Percentiles rank a stretch among this genome's conserved stretches.
Conservation (phyloP, 176 grass and related monocot genomes). For the Carex kokanica region DNA sequence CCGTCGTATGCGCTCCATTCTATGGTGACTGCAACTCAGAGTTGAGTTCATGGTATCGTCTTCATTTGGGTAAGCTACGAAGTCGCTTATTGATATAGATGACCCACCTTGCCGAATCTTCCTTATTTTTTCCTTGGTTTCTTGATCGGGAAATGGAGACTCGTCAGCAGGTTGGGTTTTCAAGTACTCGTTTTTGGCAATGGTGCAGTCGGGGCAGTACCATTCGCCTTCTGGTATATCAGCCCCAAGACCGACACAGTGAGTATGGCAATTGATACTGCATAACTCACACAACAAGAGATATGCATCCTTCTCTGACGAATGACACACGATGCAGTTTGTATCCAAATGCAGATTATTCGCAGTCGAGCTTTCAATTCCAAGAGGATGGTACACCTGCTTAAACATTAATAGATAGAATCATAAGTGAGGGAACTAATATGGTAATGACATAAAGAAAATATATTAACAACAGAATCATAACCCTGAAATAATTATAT, state of each 20-base stretch:
- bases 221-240: constrained; percentile 62
- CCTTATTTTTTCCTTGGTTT: constrained; percentile 14
- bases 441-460: neutral
- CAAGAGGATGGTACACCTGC: constrained; percentile 52
- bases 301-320: constrained; percentile 44
- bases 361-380: constrained; percentile 34
- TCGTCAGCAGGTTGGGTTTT: constrained; percentile 40
- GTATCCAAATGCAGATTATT: constrained; percentile 31
- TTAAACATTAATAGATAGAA: neutral
- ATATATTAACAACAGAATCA: neutral
- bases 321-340: constrained; percentile 45
- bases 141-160: constrained; percentile 11
- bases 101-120: constrained; percentile 27
- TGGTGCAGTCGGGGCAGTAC: constrained; percentile 63
- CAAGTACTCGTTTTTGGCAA: constrained; percentile 46
- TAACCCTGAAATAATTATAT: neutral
- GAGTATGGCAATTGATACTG: constrained; percentile 47
- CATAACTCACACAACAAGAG: constrained; percentile 75
- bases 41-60: constrained; percentile 24
- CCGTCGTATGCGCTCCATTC: constrained; percentile 37
- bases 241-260: constrained; percentile 54
- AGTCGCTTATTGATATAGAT: constrained; percentile 29
- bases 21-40: constrained; percentile 40
- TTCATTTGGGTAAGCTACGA: constrained; percentile 25
- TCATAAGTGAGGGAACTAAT: neutral